These are phyloP conservation scores for Wickerhamomyces ciferrii DNA, from an alignment of 805 yeast species.

Conservation along the genomic window DNA sequence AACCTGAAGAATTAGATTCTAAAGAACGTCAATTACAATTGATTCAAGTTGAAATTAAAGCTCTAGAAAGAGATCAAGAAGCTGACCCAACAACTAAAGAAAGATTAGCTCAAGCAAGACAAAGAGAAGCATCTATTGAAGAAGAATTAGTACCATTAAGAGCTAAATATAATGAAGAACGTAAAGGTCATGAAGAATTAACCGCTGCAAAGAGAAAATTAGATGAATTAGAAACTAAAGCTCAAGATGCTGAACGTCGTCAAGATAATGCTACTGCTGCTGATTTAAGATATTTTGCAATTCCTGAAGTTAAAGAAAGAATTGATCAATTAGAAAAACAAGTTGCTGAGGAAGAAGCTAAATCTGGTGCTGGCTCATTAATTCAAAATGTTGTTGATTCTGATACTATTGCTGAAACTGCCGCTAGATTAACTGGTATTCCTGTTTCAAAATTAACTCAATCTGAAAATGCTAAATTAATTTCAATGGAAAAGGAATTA, in stretches of 20 bases:
- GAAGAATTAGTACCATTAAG: slow-evolving; percentile 83
- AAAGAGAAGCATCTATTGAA: slow-evolving; percentile 74
- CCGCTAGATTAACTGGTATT: slow-evolving; percentile 93
- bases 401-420: slow-evolving; percentile 93
- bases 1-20: slow-evolving; percentile 93
- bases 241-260: slow-evolving; percentile 95
- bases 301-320: slow-evolving; percentile 81
- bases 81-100: slow-evolving; percentile 81
- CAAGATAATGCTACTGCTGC: slow-evolving; percentile 93
- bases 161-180: slow-evolving; percentile 81
- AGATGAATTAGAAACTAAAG: slow-evolving; percentile 90
- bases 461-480: slow-evolving; percentile 90
- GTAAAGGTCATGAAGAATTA: slow-evolving; percentile 86
- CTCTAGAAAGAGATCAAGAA: slow-evolving; percentile 91
- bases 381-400: slow-evolving; percentile 87
- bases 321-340: slow-evolving; percentile 70
- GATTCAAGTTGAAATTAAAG: slow-evolving; percentile 92
- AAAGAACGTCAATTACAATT: slow-evolving; percentile 90
- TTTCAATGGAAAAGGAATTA: slow-evolving; percentile 88
- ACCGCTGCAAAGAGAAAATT: slow-evolving; percentile 84
- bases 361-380: slow-evolving; percentile 56
- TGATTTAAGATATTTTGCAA: slow-evolving; percentile 94
- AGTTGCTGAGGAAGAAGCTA: slow-evolving; percentile 72
- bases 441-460: slow-evolving; percentile 93
- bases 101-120: slow-evolving; percentile 73